phyloP scores from a whole-genome alignment of 2,329 filamentous ascomycete species.

The Aspergillus uvarum region DNA sequence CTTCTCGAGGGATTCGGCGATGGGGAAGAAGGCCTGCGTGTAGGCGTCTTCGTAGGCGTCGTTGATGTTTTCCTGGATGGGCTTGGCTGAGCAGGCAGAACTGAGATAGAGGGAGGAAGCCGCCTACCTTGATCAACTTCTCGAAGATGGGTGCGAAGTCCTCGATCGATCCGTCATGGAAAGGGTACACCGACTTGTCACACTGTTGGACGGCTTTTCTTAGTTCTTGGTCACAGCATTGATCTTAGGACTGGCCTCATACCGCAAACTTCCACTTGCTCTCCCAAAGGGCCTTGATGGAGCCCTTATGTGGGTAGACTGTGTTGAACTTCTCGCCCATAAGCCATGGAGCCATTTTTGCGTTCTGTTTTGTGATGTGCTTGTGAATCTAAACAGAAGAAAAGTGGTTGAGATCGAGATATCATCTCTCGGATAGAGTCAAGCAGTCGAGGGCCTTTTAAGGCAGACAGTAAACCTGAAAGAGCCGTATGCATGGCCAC shows the following conservation, averaged over 20 bases:
- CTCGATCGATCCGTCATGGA: conserved; percentile 67
- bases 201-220: conserved; percentile 39
- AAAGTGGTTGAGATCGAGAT: not conserved
- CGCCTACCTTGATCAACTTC: conserved; percentile 56
- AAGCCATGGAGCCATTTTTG: conserved; percentile 31
- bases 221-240: not conserved
- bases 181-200: conserved; percentile 66
- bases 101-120: not conserved
- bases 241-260: conserved; percentile 25
- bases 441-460: not conserved
- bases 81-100: not conserved
- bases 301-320: conserved; percentile 57
- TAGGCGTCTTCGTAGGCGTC: conserved; percentile 66
- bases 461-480: not conserved
- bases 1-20: conserved; percentile 57
- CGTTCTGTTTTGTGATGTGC: not conserved
- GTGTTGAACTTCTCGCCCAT: conserved; percentile 50
- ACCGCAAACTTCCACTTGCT: conserved; percentile 72
- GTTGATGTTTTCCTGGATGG: conserved; percentile 55
- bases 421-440: not conserved
- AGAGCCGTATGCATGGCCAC: not conserved
- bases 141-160: conserved; percentile 71
- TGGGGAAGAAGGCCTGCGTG: conserved; percentile 62
- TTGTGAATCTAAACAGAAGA: not conserved
- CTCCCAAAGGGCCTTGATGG: conserved; percentile 67